Conservation (phyloP, 176 grass and related monocot genomes). For the Aegilops longissima region DNA sequence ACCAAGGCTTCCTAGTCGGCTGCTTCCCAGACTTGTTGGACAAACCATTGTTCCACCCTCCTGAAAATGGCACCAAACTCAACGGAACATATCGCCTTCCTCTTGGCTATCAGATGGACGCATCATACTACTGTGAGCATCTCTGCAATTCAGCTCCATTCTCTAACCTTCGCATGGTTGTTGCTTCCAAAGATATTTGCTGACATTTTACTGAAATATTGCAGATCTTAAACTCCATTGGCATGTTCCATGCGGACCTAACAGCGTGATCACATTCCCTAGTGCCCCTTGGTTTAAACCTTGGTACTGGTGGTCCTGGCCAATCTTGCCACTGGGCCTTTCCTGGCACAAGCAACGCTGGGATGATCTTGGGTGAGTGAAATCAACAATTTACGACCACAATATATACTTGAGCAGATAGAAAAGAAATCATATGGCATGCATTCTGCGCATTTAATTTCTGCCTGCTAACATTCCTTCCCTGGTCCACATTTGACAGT, state of each 20-base stretch:
- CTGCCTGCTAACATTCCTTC: slow-evolving; percentile 9
- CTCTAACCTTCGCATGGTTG: background rate
- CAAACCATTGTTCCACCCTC: slow-evolving; percentile 84
- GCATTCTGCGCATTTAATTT: slow-evolving; percentile 23
- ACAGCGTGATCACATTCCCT: slow-evolving; percentile 96
- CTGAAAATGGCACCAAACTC: slow-evolving; percentile 77
- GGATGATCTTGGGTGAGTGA: slow-evolving; percentile 78
- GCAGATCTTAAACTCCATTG: slow-evolving; percentile 91
- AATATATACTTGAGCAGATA: background rate
- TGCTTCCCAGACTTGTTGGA: slow-evolving; percentile 92
- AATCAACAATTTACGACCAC: background rate
- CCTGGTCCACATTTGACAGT: slow-evolving; percentile 38
- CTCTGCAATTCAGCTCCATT: background rate
- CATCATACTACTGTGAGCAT: slow-evolving; percentile 95
- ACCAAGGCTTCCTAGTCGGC: slow-evolving; percentile 87
- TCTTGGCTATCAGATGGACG: slow-evolving; percentile 98
- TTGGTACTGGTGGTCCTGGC: slow-evolving; percentile 99
- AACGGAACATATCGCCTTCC: slow-evolving; percentile 90
- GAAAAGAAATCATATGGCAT: background rate
- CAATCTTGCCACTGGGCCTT: slow-evolving; percentile 85
- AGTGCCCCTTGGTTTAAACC: slow-evolving; percentile 97
- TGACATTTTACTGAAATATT: slow-evolving; percentile 1
- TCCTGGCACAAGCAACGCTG: slow-evolving; percentile 94
- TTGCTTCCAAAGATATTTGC: slow-evolving; percentile 22
- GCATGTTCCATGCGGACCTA: slow-evolving; percentile 92